A percentile compares a stretch with the other conserved stretches of the same genome.
Conservation (phyloP, 1,139 yeast species). For the Hemisphaericaspora xylanilytica region DNA sequence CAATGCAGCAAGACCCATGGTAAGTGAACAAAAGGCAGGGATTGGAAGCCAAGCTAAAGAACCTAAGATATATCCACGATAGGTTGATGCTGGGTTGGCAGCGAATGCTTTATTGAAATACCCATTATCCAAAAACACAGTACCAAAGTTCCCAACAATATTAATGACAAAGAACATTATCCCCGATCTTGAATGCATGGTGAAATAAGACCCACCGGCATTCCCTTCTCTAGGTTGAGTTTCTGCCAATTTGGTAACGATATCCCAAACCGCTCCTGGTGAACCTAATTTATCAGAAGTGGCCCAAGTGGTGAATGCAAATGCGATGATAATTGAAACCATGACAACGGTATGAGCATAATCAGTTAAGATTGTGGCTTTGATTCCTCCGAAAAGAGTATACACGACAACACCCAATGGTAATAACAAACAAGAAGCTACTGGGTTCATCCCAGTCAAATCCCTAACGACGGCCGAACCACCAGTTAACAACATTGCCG, state of each 20-base stretch:
- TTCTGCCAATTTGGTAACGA: slow-evolving; percentile 55
- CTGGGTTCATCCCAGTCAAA: slow-evolving; percentile 78
- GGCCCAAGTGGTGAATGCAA: slow-evolving; percentile 65
- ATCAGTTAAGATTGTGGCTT: slow-evolving; percentile 87
- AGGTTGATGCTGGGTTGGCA: slow-evolving; percentile 76
- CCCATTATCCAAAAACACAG: slow-evolving; percentile 85
- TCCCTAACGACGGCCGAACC: slow-evolving; percentile 78
- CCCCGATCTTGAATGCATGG: slow-evolving; percentile 74
- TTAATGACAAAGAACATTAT: slow-evolving; percentile 84
- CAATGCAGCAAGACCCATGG: slow-evolving; percentile 79
- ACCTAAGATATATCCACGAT: slow-evolving; percentile 88
- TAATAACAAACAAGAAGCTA: slow-evolving; percentile 76
- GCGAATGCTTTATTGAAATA: slow-evolving; percentile 92
- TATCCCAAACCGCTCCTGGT: slow-evolving; percentile 76
- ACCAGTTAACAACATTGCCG: slow-evolving; percentile 84
- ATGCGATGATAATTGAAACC: slow-evolving; percentile 57
- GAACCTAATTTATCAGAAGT: slow-evolving; percentile 66
- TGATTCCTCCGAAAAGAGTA: slow-evolving; percentile 85
- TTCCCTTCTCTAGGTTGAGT: slow-evolving; percentile 69
- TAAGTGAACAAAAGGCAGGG: slow-evolving; percentile 77
- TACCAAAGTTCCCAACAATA: slow-evolving; percentile 83
- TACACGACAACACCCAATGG: slow-evolving; percentile 83
- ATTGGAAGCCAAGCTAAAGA: slow-evolving; percentile 93
- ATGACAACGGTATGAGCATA: slow-evolving; percentile 72
- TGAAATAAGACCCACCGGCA: slow-evolving; percentile 72